Percentiles rank a stretch among this genome's conserved stretches.
These are phyloP conservation scores for Yamadazyma buinensis DNA, from an alignment of 1,139 yeast genomes.

Conservation along the genomic window DNA sequence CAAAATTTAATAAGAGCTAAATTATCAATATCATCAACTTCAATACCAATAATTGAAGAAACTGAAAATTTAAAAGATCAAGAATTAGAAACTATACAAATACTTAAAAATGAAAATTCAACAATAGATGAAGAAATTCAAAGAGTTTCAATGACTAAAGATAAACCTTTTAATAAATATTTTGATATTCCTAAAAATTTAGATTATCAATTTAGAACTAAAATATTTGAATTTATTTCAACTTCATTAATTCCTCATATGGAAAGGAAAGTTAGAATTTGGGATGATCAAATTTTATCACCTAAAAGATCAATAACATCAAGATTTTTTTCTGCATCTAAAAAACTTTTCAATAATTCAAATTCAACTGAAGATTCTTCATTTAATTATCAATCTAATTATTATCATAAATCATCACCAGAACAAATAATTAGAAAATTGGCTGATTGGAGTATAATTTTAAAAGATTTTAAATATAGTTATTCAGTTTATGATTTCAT, in stretches of 20 bases:
- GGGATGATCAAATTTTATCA: slow-evolving; percentile 73
- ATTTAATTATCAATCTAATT: slow-evolving; percentile 45
- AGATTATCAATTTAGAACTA: slow-evolving; percentile 36
- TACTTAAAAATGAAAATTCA: slow-evolving; percentile 27
- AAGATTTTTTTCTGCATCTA: slow-evolving; percentile 66
- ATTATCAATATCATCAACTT: slow-evolving; percentile 26
- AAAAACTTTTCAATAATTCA: slow-evolving; percentile 46
- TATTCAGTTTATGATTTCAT: slow-evolving; percentile 79
- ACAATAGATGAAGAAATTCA: slow-evolving; percentile 57
- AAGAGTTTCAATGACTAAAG: slow-evolving; percentile 26
- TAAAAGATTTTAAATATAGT: slow-evolving; percentile 84
- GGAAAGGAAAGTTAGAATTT: slow-evolving; percentile 67
- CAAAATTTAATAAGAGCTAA: slow-evolving; percentile 26
- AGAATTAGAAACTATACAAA: slow-evolving; percentile 5
- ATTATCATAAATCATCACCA: slow-evolving; percentile 57
- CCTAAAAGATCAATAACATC: slow-evolving; percentile 73
- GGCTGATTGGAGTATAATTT: slow-evolving; percentile 90
- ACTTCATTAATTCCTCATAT: slow-evolving; percentile 69
- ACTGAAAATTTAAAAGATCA: slow-evolving; percentile 7
- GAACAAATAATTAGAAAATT: slow-evolving; percentile 77
- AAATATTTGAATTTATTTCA: slow-evolving; percentile 52
- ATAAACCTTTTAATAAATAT: slow-evolving; percentile 10
- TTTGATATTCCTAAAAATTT: slow-evolving; percentile 32
- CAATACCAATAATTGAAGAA: slow-evolving; percentile 21
- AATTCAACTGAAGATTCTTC: slow-evolving; percentile 5